Conservation (phyloP, 1,284 basidiomycete species). For the Papiliotrema nemorosa region DNA sequence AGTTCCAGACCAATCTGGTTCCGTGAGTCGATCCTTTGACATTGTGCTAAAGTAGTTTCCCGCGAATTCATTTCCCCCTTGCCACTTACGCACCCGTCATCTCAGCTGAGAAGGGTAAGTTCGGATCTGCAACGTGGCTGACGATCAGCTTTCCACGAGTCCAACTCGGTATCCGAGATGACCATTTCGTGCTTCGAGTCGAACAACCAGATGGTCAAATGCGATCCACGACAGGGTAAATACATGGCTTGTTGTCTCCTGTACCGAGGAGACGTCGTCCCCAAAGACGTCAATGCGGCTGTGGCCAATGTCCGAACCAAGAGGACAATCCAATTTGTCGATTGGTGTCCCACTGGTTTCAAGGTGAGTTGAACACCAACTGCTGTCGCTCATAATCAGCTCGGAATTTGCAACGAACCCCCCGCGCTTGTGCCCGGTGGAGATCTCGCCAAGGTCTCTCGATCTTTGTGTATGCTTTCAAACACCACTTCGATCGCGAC, state of each 20-base stretch:
- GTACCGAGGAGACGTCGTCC: constrained; percentile 95
- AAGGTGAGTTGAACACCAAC: constrained; percentile 52
- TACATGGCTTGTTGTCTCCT: constrained; percentile 91
- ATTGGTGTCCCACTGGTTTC: constrained; percentile 99
- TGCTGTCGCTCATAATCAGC: constrained; percentile 47
- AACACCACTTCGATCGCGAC: constrained; percentile 65
- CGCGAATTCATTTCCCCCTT: constrained; percentile 97
- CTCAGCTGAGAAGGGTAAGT: constrained; percentile 58
- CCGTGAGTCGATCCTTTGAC: constrained; percentile 60
- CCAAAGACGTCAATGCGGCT: constrained; percentile 93
- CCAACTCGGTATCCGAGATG: constrained; percentile 98
- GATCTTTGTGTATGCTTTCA: constrained; percentile 96
- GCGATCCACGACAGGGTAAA: constrained; percentile 92
- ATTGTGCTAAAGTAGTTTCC: constrained; percentile 60
- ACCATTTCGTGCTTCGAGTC: constrained; percentile 97
- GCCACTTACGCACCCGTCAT: constrained; percentile 94
- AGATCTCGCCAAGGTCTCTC: constrained; percentile 89
- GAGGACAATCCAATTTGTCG: constrained; percentile 87
- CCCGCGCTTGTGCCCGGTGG: constrained; percentile 86
- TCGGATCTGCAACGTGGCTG: constrained; percentile 52
- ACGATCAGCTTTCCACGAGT: constrained; percentile 71
- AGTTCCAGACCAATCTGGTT: constrained; percentile 98
- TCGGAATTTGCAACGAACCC: constrained; percentile 96
- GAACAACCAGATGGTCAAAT: constrained; percentile 99
- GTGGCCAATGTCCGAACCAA: constrained; percentile 95